These are phyloP conservation scores for Podaxis pistillaris DNA, from an alignment of 768 basidiomycete genomes.

Conservation along the genomic window DNA sequence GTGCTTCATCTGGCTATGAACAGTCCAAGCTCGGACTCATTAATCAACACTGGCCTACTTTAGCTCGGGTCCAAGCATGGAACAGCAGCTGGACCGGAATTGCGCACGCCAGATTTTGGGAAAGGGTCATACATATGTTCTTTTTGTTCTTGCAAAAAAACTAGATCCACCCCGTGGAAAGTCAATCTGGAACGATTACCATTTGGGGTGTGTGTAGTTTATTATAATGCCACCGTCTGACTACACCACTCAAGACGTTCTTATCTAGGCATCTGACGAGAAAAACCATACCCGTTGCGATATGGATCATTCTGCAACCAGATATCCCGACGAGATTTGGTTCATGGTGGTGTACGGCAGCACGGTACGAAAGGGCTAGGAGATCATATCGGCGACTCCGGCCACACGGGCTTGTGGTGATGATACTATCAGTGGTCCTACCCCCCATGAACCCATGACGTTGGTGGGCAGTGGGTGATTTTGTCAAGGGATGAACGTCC, in stretches of 20 bases:
- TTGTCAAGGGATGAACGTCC: neutral
- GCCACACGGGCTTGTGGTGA: conserved; percentile 1
- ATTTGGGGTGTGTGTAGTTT: conserved; percentile 12
- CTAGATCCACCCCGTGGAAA: conserved; percentile 9
- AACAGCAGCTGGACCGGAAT: neutral
- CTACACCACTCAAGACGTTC: neutral
- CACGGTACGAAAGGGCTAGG: neutral
- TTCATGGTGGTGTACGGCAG: conserved; percentile 2
- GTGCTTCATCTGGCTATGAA: conserved; percentile 5
- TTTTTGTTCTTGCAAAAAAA: conserved; percentile 10
- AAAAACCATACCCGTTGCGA: neutral
- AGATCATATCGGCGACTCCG: conserved; percentile 8
- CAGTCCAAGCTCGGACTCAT: neutral
- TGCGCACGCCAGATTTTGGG: neutral
- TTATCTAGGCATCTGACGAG: neutral
- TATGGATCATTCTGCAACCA: conserved; percentile 1
- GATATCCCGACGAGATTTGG: neutral
- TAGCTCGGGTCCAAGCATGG: neutral
- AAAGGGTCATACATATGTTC: conserved; percentile 3
- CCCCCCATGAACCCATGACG: neutral
- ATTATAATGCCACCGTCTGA: neutral
- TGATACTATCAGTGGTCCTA: conserved; percentile 4
- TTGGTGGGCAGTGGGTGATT: neutral
- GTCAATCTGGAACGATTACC: conserved; percentile 8
- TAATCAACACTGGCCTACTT: neutral